Percentiles rank a stretch among this genome's conserved stretches.
phyloP scores from a whole-genome alignment of 306 rosid species.

The Hylodesmum podocarpum region DNA sequence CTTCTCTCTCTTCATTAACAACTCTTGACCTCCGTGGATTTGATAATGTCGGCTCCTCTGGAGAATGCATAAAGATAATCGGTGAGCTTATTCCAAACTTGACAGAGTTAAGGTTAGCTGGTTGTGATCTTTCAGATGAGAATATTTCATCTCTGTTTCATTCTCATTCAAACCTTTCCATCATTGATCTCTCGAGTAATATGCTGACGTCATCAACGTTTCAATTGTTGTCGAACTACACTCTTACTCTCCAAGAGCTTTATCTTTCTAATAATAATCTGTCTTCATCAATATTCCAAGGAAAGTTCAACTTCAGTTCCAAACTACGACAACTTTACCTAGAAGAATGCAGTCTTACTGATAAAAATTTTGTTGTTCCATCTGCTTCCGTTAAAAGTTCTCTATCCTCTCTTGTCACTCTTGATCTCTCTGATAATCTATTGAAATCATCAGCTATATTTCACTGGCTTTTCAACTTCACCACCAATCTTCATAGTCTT shows the following conservation, averaged over 20 bases:
- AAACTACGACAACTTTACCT: not conserved
- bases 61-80: not conserved
- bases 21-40: not conserved
- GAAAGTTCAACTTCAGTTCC: not conserved
- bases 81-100: not conserved
- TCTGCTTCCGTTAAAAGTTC: not conserved
- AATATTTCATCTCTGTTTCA: not conserved
- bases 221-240: not conserved
- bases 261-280: not conserved
- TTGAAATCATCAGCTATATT: not conserved
- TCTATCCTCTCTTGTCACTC: slow-evolving; percentile 10
- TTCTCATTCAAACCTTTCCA: not conserved
- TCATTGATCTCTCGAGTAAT: not conserved
- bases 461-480: not conserved
- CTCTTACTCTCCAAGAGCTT: not conserved
- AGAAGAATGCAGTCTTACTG: not conserved
- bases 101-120: not conserved
- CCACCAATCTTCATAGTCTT: slow-evolving; percentile 2
- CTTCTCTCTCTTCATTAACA: not conserved
- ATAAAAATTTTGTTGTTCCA: not conserved
- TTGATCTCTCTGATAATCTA: not conserved
- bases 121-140: not conserved
- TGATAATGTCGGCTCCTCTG: not conserved
- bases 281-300: not conserved
- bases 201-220: slow-evolving; percentile 1